Percentiles rank a stretch among this genome's conserved stretches.
phyloP scores from a whole-genome alignment of 108 stramenopile species.

The Skeletonema tropicum region DNA sequence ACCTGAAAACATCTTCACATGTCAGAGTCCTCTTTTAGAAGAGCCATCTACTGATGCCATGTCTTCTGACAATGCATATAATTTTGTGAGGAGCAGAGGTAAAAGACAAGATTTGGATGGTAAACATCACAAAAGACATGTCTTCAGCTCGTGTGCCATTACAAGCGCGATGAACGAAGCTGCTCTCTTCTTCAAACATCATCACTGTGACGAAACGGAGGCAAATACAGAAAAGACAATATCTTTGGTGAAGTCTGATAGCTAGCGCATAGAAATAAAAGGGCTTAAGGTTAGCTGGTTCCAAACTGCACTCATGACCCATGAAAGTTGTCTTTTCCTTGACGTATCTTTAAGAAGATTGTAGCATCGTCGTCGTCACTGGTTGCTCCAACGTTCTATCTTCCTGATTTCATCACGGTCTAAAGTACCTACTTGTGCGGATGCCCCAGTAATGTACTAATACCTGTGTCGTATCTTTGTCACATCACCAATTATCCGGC shows the following conservation, averaged over 20 bases:
- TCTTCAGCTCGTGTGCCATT: constrained; percentile 74
- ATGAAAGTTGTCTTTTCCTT: constrained; percentile 74
- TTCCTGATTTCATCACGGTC: constrained; percentile 68
- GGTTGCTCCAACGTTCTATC: constrained; percentile 64
- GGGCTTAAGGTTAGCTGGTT: neutral
- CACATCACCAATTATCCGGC: too few species aligned
- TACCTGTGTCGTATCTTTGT: too few species aligned
- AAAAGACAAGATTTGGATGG: constrained; percentile 24
- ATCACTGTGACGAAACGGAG: constrained; percentile 63
- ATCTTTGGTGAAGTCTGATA: neutral
- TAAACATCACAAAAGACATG: constrained; percentile 57
- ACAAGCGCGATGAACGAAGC: constrained; percentile 79
- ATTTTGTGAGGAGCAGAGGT: neutral
- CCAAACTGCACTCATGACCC: constrained; percentile 6
- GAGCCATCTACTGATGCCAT: constrained; percentile 60
- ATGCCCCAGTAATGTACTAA: too few species aligned
- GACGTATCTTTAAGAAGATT: constrained; percentile 70
- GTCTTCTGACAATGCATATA: constrained; percentile 32
- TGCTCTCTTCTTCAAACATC: constrained; percentile 74
- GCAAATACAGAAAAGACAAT: constrained; percentile 62
- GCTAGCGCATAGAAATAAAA: neutral
- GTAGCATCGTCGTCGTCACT: constrained; percentile 49
- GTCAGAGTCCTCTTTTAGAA: constrained; percentile 64
- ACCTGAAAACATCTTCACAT: constrained; percentile 68
- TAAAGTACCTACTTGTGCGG: too few species aligned